Evolutionary conservation across 2,329 filamentous ascomycete species (phyloP).

Genomic region (Aspergillus candidus): DNA sequence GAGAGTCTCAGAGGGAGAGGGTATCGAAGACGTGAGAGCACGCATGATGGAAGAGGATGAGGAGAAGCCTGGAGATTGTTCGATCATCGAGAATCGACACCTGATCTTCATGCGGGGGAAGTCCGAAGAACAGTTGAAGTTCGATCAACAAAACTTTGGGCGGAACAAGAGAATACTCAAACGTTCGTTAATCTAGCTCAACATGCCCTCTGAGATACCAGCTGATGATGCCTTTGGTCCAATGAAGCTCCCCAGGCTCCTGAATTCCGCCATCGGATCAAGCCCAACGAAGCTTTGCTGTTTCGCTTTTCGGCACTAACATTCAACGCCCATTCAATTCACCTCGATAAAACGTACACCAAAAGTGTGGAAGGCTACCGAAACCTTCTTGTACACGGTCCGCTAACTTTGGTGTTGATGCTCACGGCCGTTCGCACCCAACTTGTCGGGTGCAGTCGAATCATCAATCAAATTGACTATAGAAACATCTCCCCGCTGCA

Average conservation of each 20-base stretch:
- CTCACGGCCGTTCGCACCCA: conserved; percentile 60
- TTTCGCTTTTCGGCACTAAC: conserved; percentile 89
- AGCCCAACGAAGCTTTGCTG: conserved; percentile 64
- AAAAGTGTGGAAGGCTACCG: conserved; percentile 66
- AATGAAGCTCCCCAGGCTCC: conserved; percentile 44
- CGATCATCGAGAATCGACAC: conserved; percentile 54
- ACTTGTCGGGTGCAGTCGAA: conserved; percentile 30
- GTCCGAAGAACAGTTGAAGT: conserved; percentile 30
- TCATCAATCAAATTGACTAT: conserved; percentile 61
- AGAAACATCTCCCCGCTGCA: conserved; percentile 77
- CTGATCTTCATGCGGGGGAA: conserved; percentile 58
- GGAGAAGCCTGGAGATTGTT: conserved; percentile 36
- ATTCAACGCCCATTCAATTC: conserved; percentile 88
- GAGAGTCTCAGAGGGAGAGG: conserved; percentile 32
- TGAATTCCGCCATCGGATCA: conserved; percentile 54
- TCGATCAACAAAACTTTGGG: conserved; percentile 20
- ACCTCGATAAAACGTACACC: conserved; percentile 69
- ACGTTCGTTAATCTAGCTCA: conserved; percentile 25
- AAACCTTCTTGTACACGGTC: conserved; percentile 77
- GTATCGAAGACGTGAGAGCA: conserved; percentile 29
- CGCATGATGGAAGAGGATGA: conserved; percentile 42
- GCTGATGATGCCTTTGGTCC: conserved; percentile 14
- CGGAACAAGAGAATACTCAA: conserved; percentile 26
- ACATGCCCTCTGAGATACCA: conserved; percentile 2
- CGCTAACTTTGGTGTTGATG: conserved; percentile 71